These are phyloP conservation scores for Xylaria bambusicola DNA, from an alignment of 495 filamentous ascomycete genomes.

Conservation along the genomic window DNA sequence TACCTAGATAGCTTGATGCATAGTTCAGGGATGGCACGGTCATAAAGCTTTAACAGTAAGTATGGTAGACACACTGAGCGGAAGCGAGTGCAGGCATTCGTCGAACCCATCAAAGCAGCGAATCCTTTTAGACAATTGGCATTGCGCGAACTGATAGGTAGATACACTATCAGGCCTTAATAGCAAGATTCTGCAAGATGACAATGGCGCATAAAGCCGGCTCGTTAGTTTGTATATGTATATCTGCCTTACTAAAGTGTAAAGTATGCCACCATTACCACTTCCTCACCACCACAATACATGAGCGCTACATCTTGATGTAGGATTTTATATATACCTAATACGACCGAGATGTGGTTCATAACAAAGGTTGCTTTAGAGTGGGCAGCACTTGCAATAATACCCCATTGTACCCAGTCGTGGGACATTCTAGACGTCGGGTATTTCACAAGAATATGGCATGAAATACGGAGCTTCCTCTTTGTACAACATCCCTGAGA, in stretches of 20 bases:
- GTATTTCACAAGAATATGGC: no score
- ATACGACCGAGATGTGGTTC: not conserved
- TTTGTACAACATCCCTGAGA: not conserved
- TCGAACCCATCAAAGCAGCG: no score
- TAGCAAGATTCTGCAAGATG: no score
- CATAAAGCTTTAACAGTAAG: not conserved
- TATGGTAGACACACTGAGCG: not conserved
- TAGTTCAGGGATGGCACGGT: conserved; percentile 11
- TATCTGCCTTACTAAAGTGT: not conserved
- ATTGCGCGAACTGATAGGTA: no score
- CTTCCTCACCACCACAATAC: not conserved
- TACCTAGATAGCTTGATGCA: not conserved
- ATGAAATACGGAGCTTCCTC: not conserved
- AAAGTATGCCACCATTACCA: not conserved
- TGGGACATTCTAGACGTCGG: no score
- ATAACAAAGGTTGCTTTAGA: not conserved
- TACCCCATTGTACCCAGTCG: not conserved
- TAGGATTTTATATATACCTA: not conserved
- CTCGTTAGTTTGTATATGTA: no score
- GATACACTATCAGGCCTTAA: no score
- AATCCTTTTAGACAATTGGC: no score
- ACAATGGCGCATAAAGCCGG: no score
- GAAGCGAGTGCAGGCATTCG: no score
- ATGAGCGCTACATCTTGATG: not conserved
- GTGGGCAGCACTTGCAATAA: not conserved